phyloP scores from a whole-genome alignment of 2,329 filamentous ascomycete genomes.

The Clonostachys rhizophaga region DNA sequence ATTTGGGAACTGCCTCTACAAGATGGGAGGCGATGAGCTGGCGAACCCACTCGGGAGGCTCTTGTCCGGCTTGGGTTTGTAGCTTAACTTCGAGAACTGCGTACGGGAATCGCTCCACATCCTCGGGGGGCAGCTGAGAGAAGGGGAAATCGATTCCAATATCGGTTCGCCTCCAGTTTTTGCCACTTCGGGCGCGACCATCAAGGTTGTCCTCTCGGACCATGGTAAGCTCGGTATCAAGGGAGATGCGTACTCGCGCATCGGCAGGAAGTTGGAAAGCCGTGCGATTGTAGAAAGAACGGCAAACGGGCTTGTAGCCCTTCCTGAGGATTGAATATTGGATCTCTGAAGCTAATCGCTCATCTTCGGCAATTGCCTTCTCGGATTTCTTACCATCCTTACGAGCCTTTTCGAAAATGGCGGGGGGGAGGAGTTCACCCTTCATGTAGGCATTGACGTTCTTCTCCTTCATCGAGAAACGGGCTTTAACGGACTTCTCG shows the following conservation, averaged over 20 bases:
- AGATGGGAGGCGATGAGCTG: conserved; percentile 90
- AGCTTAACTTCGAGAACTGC: conserved; percentile 96
- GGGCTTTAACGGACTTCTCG: conserved; percentile 97
- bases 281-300: conserved; percentile 97
- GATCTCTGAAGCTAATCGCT: conserved; percentile 84
- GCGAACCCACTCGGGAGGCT: conserved; percentile 93
- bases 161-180: conserved; percentile 96
- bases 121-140: conserved; percentile 76
- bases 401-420: conserved; percentile 93
- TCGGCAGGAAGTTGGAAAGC: conserved; percentile 97
- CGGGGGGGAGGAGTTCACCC: conserved; percentile 78
- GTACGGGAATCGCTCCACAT: conserved; percentile 90
- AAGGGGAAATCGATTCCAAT: conserved; percentile 97
- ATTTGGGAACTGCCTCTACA: conserved; percentile 98
- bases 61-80: conserved; percentile 91
- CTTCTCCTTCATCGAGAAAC: conserved; percentile 95
- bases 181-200: conserved; percentile 67
- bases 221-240: conserved; percentile 96
- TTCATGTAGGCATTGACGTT: conserved; percentile 87
- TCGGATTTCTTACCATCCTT: conserved; percentile 92
- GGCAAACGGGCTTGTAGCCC: conserved; percentile 81
- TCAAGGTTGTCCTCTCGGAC: conserved; percentile 92
- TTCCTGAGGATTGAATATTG: conserved; percentile 91
- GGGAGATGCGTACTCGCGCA: conserved; percentile 90
- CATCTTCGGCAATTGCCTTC: conserved; percentile 86